These are phyloP conservation scores for Tetracladium setigerum DNA, from an alignment of 495 filamentous ascomycete species.

Conservation along the genomic window DNA sequence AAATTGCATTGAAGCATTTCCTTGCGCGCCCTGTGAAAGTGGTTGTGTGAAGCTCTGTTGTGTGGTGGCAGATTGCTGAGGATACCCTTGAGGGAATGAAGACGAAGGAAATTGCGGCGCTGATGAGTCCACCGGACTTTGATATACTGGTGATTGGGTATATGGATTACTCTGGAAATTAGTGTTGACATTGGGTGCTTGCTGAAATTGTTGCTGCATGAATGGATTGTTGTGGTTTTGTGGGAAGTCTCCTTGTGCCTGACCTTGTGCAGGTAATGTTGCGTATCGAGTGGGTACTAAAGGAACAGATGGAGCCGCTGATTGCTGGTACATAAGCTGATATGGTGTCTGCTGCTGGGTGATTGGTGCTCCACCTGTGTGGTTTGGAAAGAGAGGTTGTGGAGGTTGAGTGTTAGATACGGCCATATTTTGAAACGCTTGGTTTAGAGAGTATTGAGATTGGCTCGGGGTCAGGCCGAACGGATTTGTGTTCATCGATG, in stretches of 20 bases:
- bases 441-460: constrained; percentile 31
- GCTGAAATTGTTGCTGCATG: constrained; percentile 33
- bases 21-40: background rate
- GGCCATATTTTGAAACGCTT: constrained; percentile 67
- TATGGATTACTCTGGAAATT: constrained; percentile 20
- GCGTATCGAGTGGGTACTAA: constrained; percentile 42
- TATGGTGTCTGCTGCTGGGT: constrained; percentile 23
- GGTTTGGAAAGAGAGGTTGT: constrained; percentile 73
- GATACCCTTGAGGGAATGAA: background rate
- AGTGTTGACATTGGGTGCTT: constrained; percentile 17
- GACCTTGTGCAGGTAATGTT: constrained; percentile 20
- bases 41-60: constrained; percentile 6
- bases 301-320: constrained; percentile 36
- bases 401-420: constrained; percentile 54
- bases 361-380: constrained; percentile 66
- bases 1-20: too few species aligned
- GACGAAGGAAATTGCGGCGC: constrained; percentile 23
- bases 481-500: constrained; percentile 36
- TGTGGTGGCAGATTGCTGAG: constrained; percentile 1
- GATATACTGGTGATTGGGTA: constrained; percentile 8
- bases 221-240: constrained; percentile 50
- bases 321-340: constrained; percentile 44
- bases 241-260: constrained; percentile 23
- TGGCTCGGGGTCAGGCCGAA: constrained; percentile 36
- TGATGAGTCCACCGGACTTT: constrained; percentile 18